A percentile compares a stretch with the other conserved stretches of the same genome.
phyloP scores from a whole-genome alignment of 495 filamentous ascomycete genomes.

The Terfezia boudieri region DNA sequence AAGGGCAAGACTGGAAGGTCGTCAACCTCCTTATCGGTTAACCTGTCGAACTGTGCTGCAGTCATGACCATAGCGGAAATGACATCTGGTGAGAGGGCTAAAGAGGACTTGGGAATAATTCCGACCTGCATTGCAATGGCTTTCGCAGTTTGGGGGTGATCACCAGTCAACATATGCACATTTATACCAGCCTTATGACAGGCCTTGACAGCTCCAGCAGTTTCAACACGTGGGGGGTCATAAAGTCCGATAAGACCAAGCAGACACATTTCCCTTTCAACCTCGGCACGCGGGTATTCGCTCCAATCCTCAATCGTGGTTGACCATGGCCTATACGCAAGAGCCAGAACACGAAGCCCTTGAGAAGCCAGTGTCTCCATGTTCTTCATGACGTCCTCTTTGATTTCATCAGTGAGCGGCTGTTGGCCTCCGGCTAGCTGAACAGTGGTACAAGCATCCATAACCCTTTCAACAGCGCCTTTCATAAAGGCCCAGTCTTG shows the following conservation, averaged over 20 bases:
- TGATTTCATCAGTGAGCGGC: slow-evolving; percentile 17
- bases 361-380: slow-evolving; percentile 41
- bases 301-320: slow-evolving; percentile 19
- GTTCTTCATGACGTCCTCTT: slow-evolving; percentile 30
- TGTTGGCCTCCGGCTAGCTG: slow-evolving; percentile 23
- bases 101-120: slow-evolving; percentile 36
- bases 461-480: slow-evolving; percentile 40
- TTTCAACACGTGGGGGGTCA: slow-evolving; percentile 29
- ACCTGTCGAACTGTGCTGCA: slow-evolving; percentile 37
- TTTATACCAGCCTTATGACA: slow-evolving; percentile 46
- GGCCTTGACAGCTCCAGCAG: slow-evolving; percentile 30
- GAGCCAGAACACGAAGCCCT: slow-evolving; percentile 40
- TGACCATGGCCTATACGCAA: slow-evolving; percentile 30
- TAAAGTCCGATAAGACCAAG: slow-evolving; percentile 40
- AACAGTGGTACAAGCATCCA: slow-evolving; percentile 30
- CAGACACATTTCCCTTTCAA: slow-evolving; percentile 34
- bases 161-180: slow-evolving; percentile 57
- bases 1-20: slow-evolving; percentile 37
- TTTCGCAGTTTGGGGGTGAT: slow-evolving; percentile 41
- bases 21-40: slow-evolving; percentile 39
- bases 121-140: slow-evolving; percentile 45
- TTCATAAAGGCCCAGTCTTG: slow-evolving; percentile 33
- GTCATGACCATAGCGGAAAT: slow-evolving; percentile 44
- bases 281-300: slow-evolving; percentile 28
- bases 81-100: slow-evolving; percentile 29